phyloP scores from a whole-genome alignment of 169 alveolate genomes.

The Cyclospora cayetanensis region DNA sequence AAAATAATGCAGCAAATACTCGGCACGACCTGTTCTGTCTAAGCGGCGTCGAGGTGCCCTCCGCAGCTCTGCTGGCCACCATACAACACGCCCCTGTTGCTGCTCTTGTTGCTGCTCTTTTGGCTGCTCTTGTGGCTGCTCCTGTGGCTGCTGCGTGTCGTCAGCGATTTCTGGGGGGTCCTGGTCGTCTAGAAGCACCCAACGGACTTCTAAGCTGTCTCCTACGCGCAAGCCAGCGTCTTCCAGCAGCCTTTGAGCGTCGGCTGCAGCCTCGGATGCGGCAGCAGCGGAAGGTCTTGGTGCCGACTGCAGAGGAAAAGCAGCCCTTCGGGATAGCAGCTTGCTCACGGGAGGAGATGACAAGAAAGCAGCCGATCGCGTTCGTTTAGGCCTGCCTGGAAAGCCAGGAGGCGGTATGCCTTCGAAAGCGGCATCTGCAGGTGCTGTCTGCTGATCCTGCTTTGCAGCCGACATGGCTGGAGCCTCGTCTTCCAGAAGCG shows the following conservation, averaged over 20 bases:
- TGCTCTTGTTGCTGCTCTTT: not conserved
- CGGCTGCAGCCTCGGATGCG: not conserved
- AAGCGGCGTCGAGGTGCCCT: not conserved
- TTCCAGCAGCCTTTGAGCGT: not conserved
- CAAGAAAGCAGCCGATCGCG: not conserved
- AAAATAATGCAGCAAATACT: not conserved
- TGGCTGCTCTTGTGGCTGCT: not conserved
- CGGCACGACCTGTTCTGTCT: not conserved
- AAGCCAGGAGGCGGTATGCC: not conserved
- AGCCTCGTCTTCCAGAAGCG: not conserved
- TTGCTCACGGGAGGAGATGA: not conserved
- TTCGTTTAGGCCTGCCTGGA: not conserved
- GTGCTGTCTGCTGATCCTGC: not conserved
- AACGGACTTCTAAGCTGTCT: not conserved
- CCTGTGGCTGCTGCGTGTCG: not conserved
- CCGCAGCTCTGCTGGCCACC: constrained; percentile 11
- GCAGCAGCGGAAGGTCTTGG: constrained; percentile 4
- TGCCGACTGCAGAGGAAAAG: not conserved
- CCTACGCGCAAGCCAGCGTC: not conserved
- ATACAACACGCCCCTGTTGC: not conserved
- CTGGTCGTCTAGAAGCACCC: not conserved
- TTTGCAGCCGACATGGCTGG: not conserved
- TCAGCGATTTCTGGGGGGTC: too few species aligned
- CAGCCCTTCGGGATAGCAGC: not conserved
- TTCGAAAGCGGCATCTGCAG: not conserved